Evolutionary conservation across 192 early-diverging fungal species (phyloP), one percentile per base, ranked within the genome.

Genomic region (Podila verticillata): DNA sequence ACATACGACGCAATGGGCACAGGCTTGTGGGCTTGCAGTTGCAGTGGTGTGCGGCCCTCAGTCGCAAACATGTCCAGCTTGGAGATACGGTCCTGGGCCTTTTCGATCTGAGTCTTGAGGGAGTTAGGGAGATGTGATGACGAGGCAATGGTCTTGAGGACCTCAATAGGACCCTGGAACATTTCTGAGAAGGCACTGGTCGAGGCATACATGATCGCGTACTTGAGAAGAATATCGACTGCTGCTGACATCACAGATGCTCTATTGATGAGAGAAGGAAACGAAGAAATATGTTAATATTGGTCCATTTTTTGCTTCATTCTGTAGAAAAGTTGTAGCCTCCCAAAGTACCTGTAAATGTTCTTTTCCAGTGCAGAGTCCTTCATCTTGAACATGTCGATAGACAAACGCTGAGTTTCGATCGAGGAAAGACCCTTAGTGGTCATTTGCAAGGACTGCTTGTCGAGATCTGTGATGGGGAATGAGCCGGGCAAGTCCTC

Each of bases 1-100:
- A 93, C 86, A 61, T 92, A 94, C 7, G 96, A 90, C 2, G 87
- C 84, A 72, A 99, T 95, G 5, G 98, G 91, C 61, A 98, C 87
- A 28, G 96, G 93, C 61, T 91, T 90, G 78, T 95, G 92, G 51
- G 90, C 84, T 82, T 99, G 98, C 82, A 98, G 70, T 58, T 88
- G 88, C 9, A 99, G 81, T 0, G 96, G 96, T 60, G 67, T 74
- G 17, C 96, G 90, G 20, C 73, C 66, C 28, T 87, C 79, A 5
- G 61, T 65, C 6, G 87, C 68, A 70, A 90, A 88, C 7, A 72
- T 81, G 54, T 92, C 64, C 39, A 89, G 87, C 65, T 85, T 75
- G 63, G 81, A 70, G 17, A 94, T 74, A 17, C 84, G 68, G 20
- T 68, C 73, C 54, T 81, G 82, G 3, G 87, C 48, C 8, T 68